Evolutionary conservation across 768 basidiomycete species (phyloP).

Genomic region (Xerocomellus amylosporus): DNA sequence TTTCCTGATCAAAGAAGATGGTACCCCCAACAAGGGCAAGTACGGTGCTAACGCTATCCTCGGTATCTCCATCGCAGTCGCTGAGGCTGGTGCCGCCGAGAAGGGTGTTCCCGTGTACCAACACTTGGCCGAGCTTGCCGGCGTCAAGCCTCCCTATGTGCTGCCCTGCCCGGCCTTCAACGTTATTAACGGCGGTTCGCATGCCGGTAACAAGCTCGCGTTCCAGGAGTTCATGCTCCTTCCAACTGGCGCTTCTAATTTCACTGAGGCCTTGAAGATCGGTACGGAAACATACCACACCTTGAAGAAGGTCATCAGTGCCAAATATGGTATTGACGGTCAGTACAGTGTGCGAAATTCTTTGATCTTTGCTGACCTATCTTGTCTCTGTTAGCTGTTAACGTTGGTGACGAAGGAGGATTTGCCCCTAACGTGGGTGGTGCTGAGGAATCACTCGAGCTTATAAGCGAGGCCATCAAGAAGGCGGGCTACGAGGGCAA

Average conservation of each 20-base stretch:
- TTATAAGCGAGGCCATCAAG: conserved; percentile 93
- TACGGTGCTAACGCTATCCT: conserved; percentile 99
- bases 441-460: conserved; percentile 95
- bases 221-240: conserved; percentile 99
- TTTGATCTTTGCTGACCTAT: background rate
- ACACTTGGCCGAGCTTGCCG: conserved; percentile 94
- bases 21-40: conserved; percentile 98
- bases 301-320: conserved; percentile 97
- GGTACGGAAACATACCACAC: conserved; percentile 98
- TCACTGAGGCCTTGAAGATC: conserved; percentile 98
- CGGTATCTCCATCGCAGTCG: conserved; percentile 94
- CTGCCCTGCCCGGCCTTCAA: conserved; percentile 95
- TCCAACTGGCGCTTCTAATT: conserved; percentile 86
- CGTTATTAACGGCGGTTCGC: conserved; percentile 99
- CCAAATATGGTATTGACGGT: conserved; percentile 99
- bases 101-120: conserved; percentile 95
- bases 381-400: conserved; percentile 64
- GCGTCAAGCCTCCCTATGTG: conserved; percentile 89
- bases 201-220: conserved; percentile 98
- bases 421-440: conserved; percentile 98
- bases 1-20: conserved; percentile 97
- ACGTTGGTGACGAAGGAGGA: conserved; percentile 99
- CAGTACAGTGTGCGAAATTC: conserved; percentile 22
- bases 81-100: conserved; percentile 91
- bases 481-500: conserved; percentile 98